These are phyloP conservation scores for Mrakia gelida DNA, from an alignment of 768 basidiomycete species.

Conservation along the genomic window DNA sequence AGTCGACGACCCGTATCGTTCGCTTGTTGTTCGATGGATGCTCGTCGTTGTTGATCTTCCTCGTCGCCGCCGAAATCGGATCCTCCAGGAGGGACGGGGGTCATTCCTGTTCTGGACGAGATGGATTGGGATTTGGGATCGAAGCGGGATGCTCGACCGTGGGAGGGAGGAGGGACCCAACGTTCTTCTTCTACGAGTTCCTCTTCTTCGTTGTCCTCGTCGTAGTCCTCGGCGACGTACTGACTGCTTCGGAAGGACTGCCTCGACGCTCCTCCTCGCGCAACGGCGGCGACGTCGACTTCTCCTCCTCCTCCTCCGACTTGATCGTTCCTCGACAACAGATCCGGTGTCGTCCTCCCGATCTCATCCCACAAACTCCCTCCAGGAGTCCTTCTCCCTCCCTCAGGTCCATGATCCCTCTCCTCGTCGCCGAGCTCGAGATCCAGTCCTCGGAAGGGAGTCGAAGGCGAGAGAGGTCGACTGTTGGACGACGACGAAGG, in stretches of 20 bases:
- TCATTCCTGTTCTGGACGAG: not conserved
- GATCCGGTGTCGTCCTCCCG: slow-evolving; percentile 24
- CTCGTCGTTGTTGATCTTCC: not conserved
- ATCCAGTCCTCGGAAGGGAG: not conserved
- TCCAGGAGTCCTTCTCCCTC: not conserved
- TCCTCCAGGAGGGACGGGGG: slow-evolving; percentile 5
- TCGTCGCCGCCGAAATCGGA: not conserved
- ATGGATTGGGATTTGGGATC: slow-evolving; percentile 28
- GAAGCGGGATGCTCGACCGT: slow-evolving; percentile 24
- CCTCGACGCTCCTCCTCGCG: slow-evolving; percentile 4
- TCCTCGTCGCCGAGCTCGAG: not conserved
- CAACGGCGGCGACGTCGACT: no score
- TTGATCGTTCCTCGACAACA: not conserved
- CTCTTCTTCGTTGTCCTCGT: slow-evolving; percentile 15
- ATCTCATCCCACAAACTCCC: slow-evolving; percentile 30
- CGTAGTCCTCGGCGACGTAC: not conserved
- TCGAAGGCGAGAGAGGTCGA: slow-evolving; percentile 3
- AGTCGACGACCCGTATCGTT: slow-evolving; percentile 9
- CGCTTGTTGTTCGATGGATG: not conserved
- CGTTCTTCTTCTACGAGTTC: slow-evolving; percentile 15
- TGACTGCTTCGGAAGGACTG: not conserved
- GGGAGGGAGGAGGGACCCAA: slow-evolving; percentile 26
- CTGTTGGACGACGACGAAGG: not conserved
- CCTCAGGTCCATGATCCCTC: not conserved
- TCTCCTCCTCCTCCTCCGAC: not conserved